These are phyloP conservation scores for Aspergillus steynii DNA, from an alignment of 495 filamentous ascomycete species.

Conservation along the genomic window DNA sequence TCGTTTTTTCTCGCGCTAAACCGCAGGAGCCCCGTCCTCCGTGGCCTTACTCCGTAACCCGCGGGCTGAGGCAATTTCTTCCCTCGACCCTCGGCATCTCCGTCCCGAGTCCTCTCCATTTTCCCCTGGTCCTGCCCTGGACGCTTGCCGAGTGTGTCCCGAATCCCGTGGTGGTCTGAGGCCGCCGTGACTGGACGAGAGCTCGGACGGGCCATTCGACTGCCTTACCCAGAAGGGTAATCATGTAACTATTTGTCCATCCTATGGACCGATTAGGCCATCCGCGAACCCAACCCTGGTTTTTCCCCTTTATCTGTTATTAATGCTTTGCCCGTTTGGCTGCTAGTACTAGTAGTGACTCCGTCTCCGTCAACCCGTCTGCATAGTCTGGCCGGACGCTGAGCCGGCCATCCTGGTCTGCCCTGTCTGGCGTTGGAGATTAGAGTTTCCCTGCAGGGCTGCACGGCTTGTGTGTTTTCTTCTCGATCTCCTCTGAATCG, in stretches of 20 bases:
- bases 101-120: constrained; percentile 16
- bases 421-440: not conserved
- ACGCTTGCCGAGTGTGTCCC: constrained; percentile 26
- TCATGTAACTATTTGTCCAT: constrained; percentile 21
- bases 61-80: constrained; percentile 19
- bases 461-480: not conserved
- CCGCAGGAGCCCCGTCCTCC: constrained; percentile 1
- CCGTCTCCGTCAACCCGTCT: too few relatives aligned
- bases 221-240: constrained; percentile 15
- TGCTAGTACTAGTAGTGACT: too few relatives aligned
- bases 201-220: not conserved
- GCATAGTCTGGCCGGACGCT: not conserved
- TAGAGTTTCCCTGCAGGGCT: not conserved
- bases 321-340: too few relatives aligned
- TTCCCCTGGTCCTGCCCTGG: not conserved
- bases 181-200: constrained; percentile 10
- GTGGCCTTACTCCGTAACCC: not conserved
- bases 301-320: too few relatives aligned
- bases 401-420: not conserved
- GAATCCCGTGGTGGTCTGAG: constrained; percentile 30
- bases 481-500: not conserved
- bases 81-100: constrained; percentile 23
- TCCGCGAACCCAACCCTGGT: constrained; percentile 12
- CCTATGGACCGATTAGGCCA: not conserved
- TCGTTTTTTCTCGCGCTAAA: not conserved